Percentiles rank a stretch among this genome's conserved stretches.
phyloP scores from a whole-genome alignment of 768 basidiomycete species.

The Strobilomyces dryophilus region DNA sequence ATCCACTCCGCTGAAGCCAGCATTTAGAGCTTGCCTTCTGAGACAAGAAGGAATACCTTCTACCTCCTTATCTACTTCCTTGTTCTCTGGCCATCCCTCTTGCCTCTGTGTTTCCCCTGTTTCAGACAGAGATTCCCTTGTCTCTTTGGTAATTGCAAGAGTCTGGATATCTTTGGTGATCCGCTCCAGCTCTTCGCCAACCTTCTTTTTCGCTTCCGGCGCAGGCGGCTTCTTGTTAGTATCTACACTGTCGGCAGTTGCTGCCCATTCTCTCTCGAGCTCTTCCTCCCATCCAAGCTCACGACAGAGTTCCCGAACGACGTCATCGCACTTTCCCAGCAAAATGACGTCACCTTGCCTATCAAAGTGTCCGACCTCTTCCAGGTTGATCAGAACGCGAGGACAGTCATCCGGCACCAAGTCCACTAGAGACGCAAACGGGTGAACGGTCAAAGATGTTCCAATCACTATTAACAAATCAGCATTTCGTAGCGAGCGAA shows the following conservation, averaged over 20 bases:
- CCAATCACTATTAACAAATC: constrained; percentile 91
- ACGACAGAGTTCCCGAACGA: constrained; percentile 55
- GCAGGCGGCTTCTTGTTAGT: constrained; percentile 1
- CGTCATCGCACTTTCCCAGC: constrained; percentile 69
- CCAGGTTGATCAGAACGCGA: constrained; percentile 87
- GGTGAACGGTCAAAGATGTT: constrained; percentile 83
- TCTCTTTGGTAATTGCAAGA: constrained; percentile 15
- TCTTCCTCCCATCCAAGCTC: constrained; percentile 76
- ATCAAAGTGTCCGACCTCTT: constrained; percentile 68
- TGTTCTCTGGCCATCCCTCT: neutral
- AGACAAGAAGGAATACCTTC: neutral
- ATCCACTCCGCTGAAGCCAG: neutral
- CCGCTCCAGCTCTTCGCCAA: constrained; percentile 23
- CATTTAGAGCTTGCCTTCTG: constrained; percentile 3
- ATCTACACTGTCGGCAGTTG: constrained; percentile 37
- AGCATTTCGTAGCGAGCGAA: constrained; percentile 53
- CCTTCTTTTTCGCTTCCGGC: constrained; percentile 6
- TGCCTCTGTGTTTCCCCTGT: neutral
- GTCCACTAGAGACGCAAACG: constrained; percentile 76
- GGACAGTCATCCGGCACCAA: constrained; percentile 56
- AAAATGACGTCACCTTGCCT: constrained; percentile 56
- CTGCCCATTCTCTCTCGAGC: constrained; percentile 50
- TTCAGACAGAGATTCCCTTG: neutral
- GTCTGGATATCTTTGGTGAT: constrained; percentile 23
- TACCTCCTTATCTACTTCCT: neutral